Base-by-base conservation (phyloP, 805 yeast genomes). In the Grigorovia humatica region DNA sequence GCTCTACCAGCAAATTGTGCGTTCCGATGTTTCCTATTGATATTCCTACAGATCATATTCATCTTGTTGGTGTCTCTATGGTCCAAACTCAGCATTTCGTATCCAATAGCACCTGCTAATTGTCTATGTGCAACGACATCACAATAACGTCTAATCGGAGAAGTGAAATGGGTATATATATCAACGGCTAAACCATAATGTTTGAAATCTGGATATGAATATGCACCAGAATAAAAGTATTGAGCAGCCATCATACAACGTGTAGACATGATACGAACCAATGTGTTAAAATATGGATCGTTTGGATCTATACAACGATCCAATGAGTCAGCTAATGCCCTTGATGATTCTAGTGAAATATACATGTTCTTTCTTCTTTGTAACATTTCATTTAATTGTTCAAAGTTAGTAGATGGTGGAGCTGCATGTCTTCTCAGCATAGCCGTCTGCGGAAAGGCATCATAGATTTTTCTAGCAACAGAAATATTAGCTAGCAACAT, bases 231-330 rank as follows among this genome's bases (percentile, higher is more conserved):
- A 11, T 95, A 82, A 72, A 93, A 93, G 65, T 93, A 93, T 66
- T 91, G 97, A 1, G 99, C 99, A 1, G 99, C 96, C 85, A 89
- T 88, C 99, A 93, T 93, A 70, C 98, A 91, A 62, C 99, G 79
- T 0, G 99, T 93, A 8, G 97, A 93, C 96, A 93, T 85, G 57
- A 93, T 93, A 68, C 99, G 82, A 7, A 91, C 75, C 60, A 93
- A 75, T 0, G 97, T 93, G 69, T 93, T 93, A 77, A 93, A 88
- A 64, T 88, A 93, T 7, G 90, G 84, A 67, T 93, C 98, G 0
- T 78, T 64, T 23, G 82, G 79, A 67, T 91, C 98, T 38, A 72
- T 80, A 69, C 96, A 88, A 52, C 87, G 76, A 65, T 93, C 99
- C 49, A 93, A 74, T 18, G 97, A 89, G 62, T 90, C 96, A 1